Evolutionary conservation across 345 rosid genomes (phyloP).

Genomic region (Hevea brasiliensis): DNA sequence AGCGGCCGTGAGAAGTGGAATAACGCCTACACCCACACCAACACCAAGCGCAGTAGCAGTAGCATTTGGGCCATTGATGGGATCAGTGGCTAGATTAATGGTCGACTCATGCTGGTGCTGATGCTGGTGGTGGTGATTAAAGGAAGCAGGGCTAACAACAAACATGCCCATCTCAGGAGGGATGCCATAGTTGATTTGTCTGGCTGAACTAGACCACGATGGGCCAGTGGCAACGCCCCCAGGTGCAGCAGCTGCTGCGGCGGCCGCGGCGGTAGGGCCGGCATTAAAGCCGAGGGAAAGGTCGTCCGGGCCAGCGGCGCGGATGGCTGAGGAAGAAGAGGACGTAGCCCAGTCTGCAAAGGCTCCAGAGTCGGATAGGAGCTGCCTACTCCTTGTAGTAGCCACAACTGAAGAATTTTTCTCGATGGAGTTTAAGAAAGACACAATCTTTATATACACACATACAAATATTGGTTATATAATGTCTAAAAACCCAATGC

Average conservation of each 20-base stretch:
- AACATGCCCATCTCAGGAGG: constrained; percentile 81
- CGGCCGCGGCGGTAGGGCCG: constrained; percentile 51
- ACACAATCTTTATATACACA: constrained; percentile 7
- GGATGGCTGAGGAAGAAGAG: constrained; percentile 52
- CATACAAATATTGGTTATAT: neutral
- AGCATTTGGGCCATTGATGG: constrained; percentile 41
- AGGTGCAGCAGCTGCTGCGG: constrained; percentile 30
- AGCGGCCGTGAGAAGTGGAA: constrained; percentile 68
- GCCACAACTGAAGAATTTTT: constrained; percentile 66
- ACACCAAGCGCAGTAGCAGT: constrained; percentile 70
- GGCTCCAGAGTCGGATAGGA: constrained; percentile 83
- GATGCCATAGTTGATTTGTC: constrained; percentile 54
- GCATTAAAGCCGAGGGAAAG: constrained; percentile 98
- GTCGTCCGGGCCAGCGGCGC: constrained; percentile 67
- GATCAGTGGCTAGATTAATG: constrained; percentile 33
- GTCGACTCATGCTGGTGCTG: constrained; percentile 41
- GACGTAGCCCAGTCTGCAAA: constrained; percentile 85
- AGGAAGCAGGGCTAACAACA: constrained; percentile 68
- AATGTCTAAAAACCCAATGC: no score
- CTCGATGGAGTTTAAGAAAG: neutral
- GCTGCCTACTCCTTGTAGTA: constrained; percentile 78
- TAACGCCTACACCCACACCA: constrained; percentile 71
- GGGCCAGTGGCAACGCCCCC: constrained; percentile 31
- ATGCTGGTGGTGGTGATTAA: constrained; percentile 53
- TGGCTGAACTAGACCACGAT: constrained; percentile 51